A percentile compares a stretch with the other conserved stretches of the same genome.
phyloP scores from a whole-genome alignment of 495 filamentous ascomycete species.

The Penicillium arizonense region DNA sequence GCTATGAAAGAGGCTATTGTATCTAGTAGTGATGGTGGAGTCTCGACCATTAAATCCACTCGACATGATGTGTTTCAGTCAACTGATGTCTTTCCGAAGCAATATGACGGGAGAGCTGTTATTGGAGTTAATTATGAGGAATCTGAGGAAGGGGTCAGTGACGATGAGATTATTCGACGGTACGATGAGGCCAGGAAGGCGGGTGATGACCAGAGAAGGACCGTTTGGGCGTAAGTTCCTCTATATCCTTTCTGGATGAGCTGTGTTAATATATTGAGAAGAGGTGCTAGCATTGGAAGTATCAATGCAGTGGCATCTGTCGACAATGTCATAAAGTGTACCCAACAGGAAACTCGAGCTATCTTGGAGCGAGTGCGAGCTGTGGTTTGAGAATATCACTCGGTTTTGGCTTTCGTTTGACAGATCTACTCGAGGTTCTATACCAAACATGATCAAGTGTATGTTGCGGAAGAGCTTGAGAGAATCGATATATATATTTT shows the following conservation, averaged over 20 bases:
- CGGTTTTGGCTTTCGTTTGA: not conserved
- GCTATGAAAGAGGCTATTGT: constrained; percentile 21
- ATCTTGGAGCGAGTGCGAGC: not conserved
- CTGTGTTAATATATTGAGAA: not conserved
- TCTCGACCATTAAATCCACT: constrained; percentile 22
- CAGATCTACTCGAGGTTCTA: too few species aligned
- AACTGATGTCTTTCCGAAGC: constrained; percentile 25
- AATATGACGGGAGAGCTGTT: constrained; percentile 27
- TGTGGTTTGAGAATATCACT: not conserved
- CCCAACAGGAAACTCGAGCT: constrained; percentile 12
- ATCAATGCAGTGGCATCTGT: constrained; percentile 17
- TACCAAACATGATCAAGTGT: too few species aligned
- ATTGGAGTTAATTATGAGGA: constrained; percentile 20
- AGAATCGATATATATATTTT: too few species aligned
- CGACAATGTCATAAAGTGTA: constrained; percentile 13
- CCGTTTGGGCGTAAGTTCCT: constrained; percentile 26
- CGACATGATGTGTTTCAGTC: constrained; percentile 23
- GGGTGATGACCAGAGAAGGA: constrained; percentile 17
- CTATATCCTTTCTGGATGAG: not conserved
- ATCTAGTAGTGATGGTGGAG: constrained; percentile 17
- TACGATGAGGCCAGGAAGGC: constrained; percentile 23
- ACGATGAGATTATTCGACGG: constrained; percentile 21
- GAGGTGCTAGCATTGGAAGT: constrained; percentile 21
- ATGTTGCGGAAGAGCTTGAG: too few species aligned
- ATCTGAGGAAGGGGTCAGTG: constrained; percentile 8